Evolutionary conservation across 2,329 filamentous ascomycete genomes (phyloP).

Genomic region (Arthrobotrys musiformis): DNA sequence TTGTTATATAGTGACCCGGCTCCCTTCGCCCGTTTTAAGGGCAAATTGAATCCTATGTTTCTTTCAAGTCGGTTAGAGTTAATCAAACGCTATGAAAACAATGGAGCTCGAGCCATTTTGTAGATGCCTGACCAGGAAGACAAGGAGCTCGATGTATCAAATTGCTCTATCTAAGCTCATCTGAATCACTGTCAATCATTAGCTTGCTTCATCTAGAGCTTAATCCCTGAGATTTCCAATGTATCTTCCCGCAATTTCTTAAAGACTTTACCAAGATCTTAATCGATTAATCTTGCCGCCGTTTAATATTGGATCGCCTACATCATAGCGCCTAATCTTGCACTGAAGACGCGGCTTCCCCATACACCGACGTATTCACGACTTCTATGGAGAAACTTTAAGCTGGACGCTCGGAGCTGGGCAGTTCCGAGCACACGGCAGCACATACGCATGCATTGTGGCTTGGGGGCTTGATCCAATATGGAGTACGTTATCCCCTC

Average conservation of each 20-base stretch:
- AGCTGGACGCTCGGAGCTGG: not conserved
- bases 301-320: not conserved
- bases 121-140: not conserved
- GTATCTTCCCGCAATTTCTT: constrained; percentile 7
- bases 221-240: not conserved
- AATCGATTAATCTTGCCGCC: too few species aligned
- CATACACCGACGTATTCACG: not conserved
- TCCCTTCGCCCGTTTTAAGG: constrained; percentile 12
- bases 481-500: not conserved
- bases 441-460: constrained; percentile 3
- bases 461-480: not conserved
- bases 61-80: not conserved
- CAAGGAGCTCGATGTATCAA: constrained; percentile 3
- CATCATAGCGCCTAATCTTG: not conserved
- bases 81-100: not conserved
- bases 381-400: not conserved
- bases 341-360: not conserved
- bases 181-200: not conserved
- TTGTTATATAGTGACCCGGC: constrained; percentile 3
- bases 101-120: not conserved
- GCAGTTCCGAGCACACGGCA: constrained; percentile 2
- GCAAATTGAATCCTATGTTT: constrained; percentile 16
- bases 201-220: constrained; percentile 14
- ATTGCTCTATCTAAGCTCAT: not conserved
- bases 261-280: not conserved